These are phyloP conservation scores for Hyaloperonospora arabidopsidis DNA, from an alignment of 352 stramenopile genomes.

Conservation along the genomic window DNA sequence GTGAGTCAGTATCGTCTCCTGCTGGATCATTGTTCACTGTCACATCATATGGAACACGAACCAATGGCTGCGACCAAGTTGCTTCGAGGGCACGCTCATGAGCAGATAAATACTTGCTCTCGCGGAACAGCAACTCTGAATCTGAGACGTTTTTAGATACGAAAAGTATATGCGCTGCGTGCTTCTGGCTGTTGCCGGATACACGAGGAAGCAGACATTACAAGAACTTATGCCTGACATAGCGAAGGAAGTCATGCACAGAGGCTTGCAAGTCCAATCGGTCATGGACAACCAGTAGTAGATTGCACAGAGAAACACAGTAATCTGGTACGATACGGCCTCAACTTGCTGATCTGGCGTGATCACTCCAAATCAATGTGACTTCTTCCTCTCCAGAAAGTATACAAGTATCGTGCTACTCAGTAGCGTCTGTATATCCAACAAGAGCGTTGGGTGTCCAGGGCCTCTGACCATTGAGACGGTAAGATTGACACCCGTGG, in stretches of 20 bases:
- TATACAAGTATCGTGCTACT: conserved; percentile 54
- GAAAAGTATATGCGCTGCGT: conserved; percentile 52
- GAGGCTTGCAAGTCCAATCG: conserved; percentile 27
- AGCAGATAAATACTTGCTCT: conserved; percentile 27
- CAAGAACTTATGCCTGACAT: conserved; percentile 42
- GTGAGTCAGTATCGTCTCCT: conserved; percentile 2
- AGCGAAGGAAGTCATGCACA: conserved; percentile 40
- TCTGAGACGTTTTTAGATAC: conserved; percentile 43
- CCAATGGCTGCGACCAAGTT: conserved; percentile 23
- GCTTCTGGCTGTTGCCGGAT: conserved; percentile 41
- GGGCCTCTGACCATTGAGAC: conserved; percentile 28
- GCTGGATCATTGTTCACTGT: conserved; percentile 7
- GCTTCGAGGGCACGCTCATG: conserved; percentile 33
- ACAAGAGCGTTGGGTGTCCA: conserved; percentile 34
- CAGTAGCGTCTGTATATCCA: conserved; percentile 63
- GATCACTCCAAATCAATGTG: conserved; percentile 41
- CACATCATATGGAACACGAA: conserved; percentile 17
- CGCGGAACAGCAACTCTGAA: conserved; percentile 25
- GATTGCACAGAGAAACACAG: conserved; percentile 57
- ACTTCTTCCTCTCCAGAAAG: conserved; percentile 38
- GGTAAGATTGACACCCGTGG: conserved; percentile 44
- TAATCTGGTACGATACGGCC: conserved; percentile 48
- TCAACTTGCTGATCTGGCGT: conserved; percentile 63
- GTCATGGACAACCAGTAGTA: conserved; percentile 68
- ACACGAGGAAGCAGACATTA: conserved; percentile 54